Evolutionary conservation across 176 grass and related monocot genomes (phyloP).

Genomic region (Ananas comosus): DNA sequence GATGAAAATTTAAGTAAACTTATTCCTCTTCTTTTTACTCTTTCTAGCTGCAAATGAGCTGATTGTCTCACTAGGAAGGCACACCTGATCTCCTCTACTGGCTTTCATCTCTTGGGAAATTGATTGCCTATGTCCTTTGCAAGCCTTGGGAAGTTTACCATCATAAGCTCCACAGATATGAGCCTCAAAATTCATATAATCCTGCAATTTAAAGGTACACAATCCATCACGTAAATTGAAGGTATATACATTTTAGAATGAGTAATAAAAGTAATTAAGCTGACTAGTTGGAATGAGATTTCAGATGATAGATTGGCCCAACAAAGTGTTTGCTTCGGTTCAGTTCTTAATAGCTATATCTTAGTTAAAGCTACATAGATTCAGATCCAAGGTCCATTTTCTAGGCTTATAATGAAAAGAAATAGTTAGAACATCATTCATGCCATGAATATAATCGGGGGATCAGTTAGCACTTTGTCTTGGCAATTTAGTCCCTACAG

Average conservation of each 20-base stretch:
- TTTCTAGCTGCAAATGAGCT: slow-evolving; percentile 21
- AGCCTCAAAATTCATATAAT: slow-evolving; percentile 61
- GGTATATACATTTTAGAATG: not conserved
- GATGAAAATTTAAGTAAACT: not conserved
- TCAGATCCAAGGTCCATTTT: no score
- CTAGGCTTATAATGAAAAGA: no score
- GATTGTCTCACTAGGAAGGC: slow-evolving; percentile 21
- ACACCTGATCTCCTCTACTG: slow-evolving; percentile 56
- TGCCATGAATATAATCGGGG: no score
- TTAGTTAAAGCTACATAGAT: no score
- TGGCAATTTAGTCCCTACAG: not conserved
- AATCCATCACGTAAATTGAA: not conserved
- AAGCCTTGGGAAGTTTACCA: slow-evolving; percentile 52
- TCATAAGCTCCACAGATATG: slow-evolving; percentile 73
- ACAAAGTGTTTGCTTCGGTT: no score
- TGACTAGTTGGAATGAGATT: no score
- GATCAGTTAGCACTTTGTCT: not conserved
- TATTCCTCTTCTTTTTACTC: slow-evolving; percentile 1
- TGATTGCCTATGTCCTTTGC: slow-evolving; percentile 36
- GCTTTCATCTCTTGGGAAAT: slow-evolving; percentile 32
- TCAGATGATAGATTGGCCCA: no score
- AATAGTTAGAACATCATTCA: not conserved
- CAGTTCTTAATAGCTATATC: no score
- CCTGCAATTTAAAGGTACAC: slow-evolving; percentile 24
- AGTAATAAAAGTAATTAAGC: not conserved